Base-by-base conservation (phyloP, 2,329 filamentous ascomycete species). In the Trichoderma koningiopsis region DNA sequence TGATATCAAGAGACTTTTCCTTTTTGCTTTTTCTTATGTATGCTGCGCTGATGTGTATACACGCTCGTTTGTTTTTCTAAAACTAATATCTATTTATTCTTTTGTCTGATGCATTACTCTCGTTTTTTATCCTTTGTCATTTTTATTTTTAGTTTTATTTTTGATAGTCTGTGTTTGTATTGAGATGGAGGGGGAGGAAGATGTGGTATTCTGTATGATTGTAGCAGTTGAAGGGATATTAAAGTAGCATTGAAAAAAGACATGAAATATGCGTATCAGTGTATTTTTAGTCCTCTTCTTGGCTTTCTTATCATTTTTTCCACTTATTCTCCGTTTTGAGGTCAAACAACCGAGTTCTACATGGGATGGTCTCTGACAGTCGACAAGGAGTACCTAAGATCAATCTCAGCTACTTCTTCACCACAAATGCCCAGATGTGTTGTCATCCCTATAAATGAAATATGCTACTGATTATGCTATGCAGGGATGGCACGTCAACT, bases 31-130 rank as follows among this genome's bases (percentile, higher is more conserved):
- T 55, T 24, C 10, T 5, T 33, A 43, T 43, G 8, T 43, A 8
- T 43, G 19, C 49, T 33, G 55, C 29, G 55, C 24, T 66, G 55
- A 67, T 67, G 63, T 67, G 27, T 52, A 67, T 14, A 66, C 63
- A 67, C 63, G 55, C 29, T 67, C 63, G 22, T 58, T 66, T 14
- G 19, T 66, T 58, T 40, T 66, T 40, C 10, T 33, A 3, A 10
- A 16, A 52, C 40, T 59, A 67, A 59, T 59, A 58, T 58, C 37
- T 58, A 33, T 22, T 53, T 33, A 7, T 43, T 6, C 29, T 43
- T 58, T 37, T 58, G 29, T 58, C 22, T 67, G 19, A 67, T 11
- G 63, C 55, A 47, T 13, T 59, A 57, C 35, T n/a, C 37, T 57
- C 52, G 29, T 27, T 47, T 65, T 24, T 33, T 7, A 19, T 43